Conservation (phyloP, 2,329 filamentous ascomycete species). For the Beauveria bassiana region DNA sequence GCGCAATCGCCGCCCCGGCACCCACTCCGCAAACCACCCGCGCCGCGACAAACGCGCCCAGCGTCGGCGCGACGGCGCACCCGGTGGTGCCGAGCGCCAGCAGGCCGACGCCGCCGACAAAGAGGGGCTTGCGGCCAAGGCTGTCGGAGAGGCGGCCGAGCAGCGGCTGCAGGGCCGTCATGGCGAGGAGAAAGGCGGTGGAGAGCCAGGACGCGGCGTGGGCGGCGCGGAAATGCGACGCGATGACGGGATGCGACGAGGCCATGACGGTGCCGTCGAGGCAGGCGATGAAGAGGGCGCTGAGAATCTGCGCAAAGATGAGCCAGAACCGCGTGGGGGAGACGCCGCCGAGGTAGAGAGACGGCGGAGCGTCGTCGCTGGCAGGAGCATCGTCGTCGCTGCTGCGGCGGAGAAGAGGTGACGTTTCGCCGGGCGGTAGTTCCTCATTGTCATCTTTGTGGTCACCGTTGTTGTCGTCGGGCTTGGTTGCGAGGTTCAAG, state of each 20-base stretch:
- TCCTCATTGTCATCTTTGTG: background rate
- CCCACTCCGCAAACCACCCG: constrained; percentile 52
- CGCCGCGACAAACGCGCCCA: constrained; percentile 47
- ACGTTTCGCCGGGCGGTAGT: constrained; percentile 16
- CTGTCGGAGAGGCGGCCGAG: constrained; percentile 69
- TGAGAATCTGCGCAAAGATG: constrained; percentile 51
- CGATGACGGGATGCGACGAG: constrained; percentile 72
- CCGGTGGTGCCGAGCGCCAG: constrained; percentile 60
- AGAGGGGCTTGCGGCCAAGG: constrained; percentile 59
- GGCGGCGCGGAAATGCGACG: constrained; percentile 68
- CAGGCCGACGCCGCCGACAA: constrained; percentile 53
- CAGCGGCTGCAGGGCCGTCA: constrained; percentile 67
- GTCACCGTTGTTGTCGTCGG: background rate
- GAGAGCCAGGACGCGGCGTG: constrained; percentile 79
- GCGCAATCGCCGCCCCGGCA: constrained; percentile 61
- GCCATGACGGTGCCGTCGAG: constrained; percentile 80
- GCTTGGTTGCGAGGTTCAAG: too few relatives aligned
- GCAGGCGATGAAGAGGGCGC: constrained; percentile 50
- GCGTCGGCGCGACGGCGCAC: constrained; percentile 59
- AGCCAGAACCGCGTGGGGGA: constrained; percentile 50
- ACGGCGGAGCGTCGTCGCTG: background rate
- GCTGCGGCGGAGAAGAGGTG: constrained; percentile 19
- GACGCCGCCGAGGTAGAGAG: constrained; percentile 36
- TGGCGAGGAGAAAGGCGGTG: constrained; percentile 70
- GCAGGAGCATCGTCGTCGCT: background rate